Conservation (phyloP, 2,329 filamentous ascomycete species). For the Paecilomyces formosus region DNA sequence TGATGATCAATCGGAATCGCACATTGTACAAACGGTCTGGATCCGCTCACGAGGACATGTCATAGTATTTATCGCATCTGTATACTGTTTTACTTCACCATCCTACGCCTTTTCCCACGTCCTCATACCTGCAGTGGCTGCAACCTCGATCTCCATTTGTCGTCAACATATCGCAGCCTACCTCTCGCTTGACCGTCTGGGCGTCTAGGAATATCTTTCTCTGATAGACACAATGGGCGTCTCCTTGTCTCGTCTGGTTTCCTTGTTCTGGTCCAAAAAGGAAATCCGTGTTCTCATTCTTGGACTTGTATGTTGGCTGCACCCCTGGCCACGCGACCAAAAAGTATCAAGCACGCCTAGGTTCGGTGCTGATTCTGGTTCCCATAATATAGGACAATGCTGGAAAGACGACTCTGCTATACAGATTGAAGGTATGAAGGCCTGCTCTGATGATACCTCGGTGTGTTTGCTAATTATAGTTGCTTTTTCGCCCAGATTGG, state of each 20-base stretch:
- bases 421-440: slow-evolving; percentile 77
- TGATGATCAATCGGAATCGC: background rate
- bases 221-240: slow-evolving; percentile 43
- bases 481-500: slow-evolving; percentile 60
- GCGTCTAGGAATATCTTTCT: background rate
- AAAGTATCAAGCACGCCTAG: slow-evolving; percentile 12
- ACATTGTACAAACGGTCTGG: background rate
- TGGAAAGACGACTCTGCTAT: slow-evolving; percentile 93
- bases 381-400: slow-evolving; percentile 70
- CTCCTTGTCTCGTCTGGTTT: slow-evolving; percentile 53
- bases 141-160: background rate
- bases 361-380: slow-evolving; percentile 5
- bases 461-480: slow-evolving; percentile 5
- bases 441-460: background rate
- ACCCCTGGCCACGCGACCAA: slow-evolving; percentile 4
- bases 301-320: slow-evolving; percentile 63
- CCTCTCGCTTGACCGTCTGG: background rate
- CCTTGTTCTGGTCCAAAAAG: slow-evolving; percentile 85
- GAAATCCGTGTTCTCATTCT: slow-evolving; percentile 95
- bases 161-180: background rate
- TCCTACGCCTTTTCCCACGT: background rate
- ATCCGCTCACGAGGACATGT: slow-evolving; percentile 1
- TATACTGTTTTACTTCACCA: background rate
- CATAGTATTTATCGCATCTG: background rate
- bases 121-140: background rate